phyloP scores from a whole-genome alignment of 345 rosid genomes.

The Conringia planisiliqua region DNA sequence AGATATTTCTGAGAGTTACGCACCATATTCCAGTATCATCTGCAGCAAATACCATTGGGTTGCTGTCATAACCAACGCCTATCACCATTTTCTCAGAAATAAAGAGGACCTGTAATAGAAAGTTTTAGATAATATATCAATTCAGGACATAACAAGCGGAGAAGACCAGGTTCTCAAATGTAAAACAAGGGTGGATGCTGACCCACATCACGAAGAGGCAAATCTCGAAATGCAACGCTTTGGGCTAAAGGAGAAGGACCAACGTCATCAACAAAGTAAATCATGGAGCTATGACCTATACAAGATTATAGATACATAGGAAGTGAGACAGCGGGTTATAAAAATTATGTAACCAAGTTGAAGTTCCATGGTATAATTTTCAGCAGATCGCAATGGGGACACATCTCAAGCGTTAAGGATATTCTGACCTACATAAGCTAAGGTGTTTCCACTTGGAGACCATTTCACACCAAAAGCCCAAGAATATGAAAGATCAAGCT shows the following conservation, averaged over 20 bases:
- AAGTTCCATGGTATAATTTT: background rate
- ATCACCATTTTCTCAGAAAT: conserved; percentile 87
- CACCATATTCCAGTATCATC: conserved; percentile 98
- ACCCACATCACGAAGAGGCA: conserved; percentile 99
- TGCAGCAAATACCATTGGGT: conserved; percentile 89
- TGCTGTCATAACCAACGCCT: conserved; percentile 95
- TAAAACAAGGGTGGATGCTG: conserved; percentile 75
- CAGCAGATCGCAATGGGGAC: background rate
- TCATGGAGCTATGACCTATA: conserved; percentile 94
- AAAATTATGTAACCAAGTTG: background rate
- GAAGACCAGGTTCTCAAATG: conserved; percentile 28
- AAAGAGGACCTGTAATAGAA: conserved; percentile 65
- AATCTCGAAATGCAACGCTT: conserved; percentile 76
- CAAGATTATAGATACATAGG: conserved; percentile 17
- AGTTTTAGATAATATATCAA: conserved; percentile 13
- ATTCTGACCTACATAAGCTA: conserved; percentile 94
- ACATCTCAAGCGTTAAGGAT: conserved; percentile 20
- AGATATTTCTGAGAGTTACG: conserved; percentile 14
- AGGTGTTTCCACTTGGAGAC: conserved; percentile 97
- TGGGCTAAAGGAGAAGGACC: conserved; percentile 98
- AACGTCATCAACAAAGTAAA: conserved; percentile 96
- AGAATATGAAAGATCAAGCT: conserved; percentile 96
- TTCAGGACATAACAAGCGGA: conserved; percentile 24
- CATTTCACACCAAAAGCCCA: conserved; percentile 99
- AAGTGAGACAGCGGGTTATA: conserved; percentile 18